phyloP scores from a whole-genome alignment of 2,329 filamentous ascomycete genomes.

The Raffaelea albimanens region DNA sequence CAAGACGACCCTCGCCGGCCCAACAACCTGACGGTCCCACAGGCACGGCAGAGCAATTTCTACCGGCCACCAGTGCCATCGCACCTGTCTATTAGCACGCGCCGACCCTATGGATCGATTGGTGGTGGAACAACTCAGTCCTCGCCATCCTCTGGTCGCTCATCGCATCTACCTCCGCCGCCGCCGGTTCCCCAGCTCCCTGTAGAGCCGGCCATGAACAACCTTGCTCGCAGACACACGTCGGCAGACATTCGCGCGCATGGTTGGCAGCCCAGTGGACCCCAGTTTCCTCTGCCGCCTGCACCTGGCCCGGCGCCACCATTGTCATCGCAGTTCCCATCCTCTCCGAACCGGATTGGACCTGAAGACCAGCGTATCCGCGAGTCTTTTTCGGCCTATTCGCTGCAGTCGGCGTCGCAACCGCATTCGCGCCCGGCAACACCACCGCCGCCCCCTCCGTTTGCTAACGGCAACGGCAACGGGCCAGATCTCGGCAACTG shows the following conservation, averaged over 20 bases:
- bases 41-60: slow-evolving; percentile 47
- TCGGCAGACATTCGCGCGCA: slow-evolving; percentile 91
- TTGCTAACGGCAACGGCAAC: slow-evolving; percentile 31
- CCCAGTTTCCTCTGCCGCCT: slow-evolving; percentile 57
- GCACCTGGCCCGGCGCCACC: background rate
- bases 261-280: slow-evolving; percentile 57
- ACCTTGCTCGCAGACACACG: slow-evolving; percentile 76
- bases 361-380: slow-evolving; percentile 46
- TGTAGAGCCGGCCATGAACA: slow-evolving; percentile 54
- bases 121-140: slow-evolving; percentile 48
- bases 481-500: slow-evolving; percentile 37
- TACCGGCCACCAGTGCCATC: slow-evolving; percentile 72
- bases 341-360: slow-evolving; percentile 39
- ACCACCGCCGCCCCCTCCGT: slow-evolving; percentile 42
- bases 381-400: slow-evolving; percentile 48
- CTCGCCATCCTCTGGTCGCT: slow-evolving; percentile 64
- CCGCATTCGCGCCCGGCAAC: slow-evolving; percentile 45
- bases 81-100: slow-evolving; percentile 68
- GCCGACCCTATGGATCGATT: slow-evolving; percentile 80
- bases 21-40: slow-evolving; percentile 57
- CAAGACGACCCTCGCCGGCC: slow-evolving; percentile 73
- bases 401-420: slow-evolving; percentile 34
- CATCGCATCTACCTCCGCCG: slow-evolving; percentile 55
- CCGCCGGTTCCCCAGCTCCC: slow-evolving; percentile 30
- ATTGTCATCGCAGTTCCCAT: slow-evolving; percentile 38